phyloP scores from a whole-genome alignment of 345 rosid genomes.

The Odontarrhena argentea region DNA sequence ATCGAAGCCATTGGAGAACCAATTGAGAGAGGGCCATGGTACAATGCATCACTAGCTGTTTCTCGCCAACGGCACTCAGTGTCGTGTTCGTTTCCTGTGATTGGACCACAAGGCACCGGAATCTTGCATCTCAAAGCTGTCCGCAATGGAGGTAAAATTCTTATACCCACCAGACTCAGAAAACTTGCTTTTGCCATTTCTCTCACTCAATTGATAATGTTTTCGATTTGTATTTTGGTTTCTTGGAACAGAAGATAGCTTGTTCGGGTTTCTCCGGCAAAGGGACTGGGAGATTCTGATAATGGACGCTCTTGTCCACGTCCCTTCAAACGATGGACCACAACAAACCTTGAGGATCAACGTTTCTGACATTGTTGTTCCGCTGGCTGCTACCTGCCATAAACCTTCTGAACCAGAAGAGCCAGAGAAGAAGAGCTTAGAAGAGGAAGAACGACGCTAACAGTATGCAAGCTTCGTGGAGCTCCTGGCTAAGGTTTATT shows the following conservation, averaged over 20 bases:
- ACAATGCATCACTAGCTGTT: constrained; percentile 91
- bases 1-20: constrained; percentile 91
- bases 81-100: constrained; percentile 92
- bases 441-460: constrained; percentile 1
- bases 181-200: background rate
- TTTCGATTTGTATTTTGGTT: constrained; percentile 18
- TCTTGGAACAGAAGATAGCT: constrained; percentile 39
- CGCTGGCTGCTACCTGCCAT: constrained; percentile 46
- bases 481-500: constrained; percentile 10
- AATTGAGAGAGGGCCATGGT: constrained; percentile 92
- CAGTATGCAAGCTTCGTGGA: constrained; percentile 1
- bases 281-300: constrained; percentile 84
- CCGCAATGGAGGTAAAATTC: constrained; percentile 61
- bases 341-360: constrained; percentile 62
- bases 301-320: constrained; percentile 84
- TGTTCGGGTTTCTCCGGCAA: constrained; percentile 52
- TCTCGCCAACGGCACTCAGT: constrained; percentile 84
- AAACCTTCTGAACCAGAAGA: constrained; percentile 40
- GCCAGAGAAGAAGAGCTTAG: constrained; percentile 42
- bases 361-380: constrained; percentile 44
- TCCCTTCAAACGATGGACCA: constrained; percentile 75
- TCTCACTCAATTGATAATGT: background rate
- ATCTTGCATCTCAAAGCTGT: constrained; percentile 85
- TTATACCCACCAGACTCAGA: background rate
- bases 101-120: constrained; percentile 52